Evolutionary conservation across 2,329 filamentous ascomycete genomes (phyloP).

Genomic region (Aspergillus felis): DNA sequence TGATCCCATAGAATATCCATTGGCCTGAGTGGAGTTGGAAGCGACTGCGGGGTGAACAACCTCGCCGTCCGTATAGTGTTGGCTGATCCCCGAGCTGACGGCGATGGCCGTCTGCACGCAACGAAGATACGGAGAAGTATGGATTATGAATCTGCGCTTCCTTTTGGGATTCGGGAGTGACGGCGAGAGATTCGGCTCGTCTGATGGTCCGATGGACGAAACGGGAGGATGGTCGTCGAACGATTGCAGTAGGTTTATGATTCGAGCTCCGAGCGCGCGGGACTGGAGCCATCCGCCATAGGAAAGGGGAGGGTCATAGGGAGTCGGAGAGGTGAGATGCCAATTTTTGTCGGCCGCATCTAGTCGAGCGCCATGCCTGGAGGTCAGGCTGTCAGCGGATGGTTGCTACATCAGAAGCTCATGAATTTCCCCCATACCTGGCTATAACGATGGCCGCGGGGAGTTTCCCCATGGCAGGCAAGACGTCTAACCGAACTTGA

Average conservation of each 20-base stretch:
- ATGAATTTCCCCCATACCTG: constrained; percentile 25
- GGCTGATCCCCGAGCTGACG: constrained; percentile 75
- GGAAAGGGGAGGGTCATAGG: constrained; percentile 91
- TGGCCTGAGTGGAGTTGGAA: neutral
- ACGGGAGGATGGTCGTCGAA: constrained; percentile 32
- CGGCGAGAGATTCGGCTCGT: constrained; percentile 3
- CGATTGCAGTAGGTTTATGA: constrained; percentile 65
- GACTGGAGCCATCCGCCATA: constrained; percentile 93
- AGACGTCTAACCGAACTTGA: neutral
- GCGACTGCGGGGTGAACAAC: neutral
- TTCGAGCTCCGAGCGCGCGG: constrained; percentile 74
- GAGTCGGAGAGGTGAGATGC: constrained; percentile 87
- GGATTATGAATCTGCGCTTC: constrained; percentile 75
- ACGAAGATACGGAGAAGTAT: constrained; percentile 89
- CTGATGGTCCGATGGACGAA: constrained; percentile 5
- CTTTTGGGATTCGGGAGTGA: constrained; percentile 34
- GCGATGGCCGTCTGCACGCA: constrained; percentile 90
- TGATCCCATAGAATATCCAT: neutral
- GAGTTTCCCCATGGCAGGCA: constrained; percentile 31
- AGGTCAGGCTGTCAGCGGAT: constrained; percentile 37
- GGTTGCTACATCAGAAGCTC: neutral
- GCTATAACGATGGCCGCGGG: constrained; percentile 42
- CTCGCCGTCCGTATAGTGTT: constrained; percentile 28
- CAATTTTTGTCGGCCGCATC: constrained; percentile 93
- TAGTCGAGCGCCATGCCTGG: constrained; percentile 83